Evolutionary conservation across 768 basidiomycete species (phyloP).

Genomic region (Hemileccinum impolitum): DNA sequence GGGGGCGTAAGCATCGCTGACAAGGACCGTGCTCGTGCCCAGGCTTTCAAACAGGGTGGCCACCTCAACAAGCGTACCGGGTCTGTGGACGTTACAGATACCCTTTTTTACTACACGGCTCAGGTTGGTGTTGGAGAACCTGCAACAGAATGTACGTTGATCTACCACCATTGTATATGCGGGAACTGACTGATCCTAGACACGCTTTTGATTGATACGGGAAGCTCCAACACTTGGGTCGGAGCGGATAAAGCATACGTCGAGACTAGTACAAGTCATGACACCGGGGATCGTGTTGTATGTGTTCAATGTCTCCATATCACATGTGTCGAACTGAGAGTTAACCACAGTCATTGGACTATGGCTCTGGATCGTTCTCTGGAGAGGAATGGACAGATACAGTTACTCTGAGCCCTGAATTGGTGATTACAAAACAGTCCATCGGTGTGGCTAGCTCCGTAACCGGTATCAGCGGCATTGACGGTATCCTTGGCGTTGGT

Average conservation of each 20-base stretch:
- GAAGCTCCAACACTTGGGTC: too few species aligned
- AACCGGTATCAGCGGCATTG: not conserved
- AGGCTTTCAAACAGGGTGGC: slow-evolving; percentile 2
- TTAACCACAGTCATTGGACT: not conserved
- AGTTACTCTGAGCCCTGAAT: not conserved
- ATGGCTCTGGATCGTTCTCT: slow-evolving; percentile 2
- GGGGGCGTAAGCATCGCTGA: slow-evolving; percentile 5
- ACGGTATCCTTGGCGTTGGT: slow-evolving; percentile 3
- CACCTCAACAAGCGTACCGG: too few species aligned
- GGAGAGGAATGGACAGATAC: slow-evolving; percentile 6
- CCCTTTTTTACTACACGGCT: too few species aligned
- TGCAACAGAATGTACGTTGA: too few species aligned
- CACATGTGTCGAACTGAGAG: not conserved
- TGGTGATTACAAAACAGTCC: not conserved
- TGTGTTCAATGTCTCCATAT: not conserved
- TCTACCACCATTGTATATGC: too few species aligned
- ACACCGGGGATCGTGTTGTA: slow-evolving; percentile 17
- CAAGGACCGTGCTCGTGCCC: slow-evolving; percentile 14
- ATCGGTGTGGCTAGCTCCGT: not conserved
- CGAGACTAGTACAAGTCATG: slow-evolving; percentile 4
- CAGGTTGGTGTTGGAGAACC: too few species aligned
- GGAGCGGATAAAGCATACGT: slow-evolving; percentile 3
- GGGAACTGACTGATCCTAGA: not conserved
- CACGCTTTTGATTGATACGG: too few species aligned
- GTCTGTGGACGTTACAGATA: too few species aligned